phyloP scores from a whole-genome alignment of 805 yeast species.

The Kodamaea kaohsiungensis region DNA sequence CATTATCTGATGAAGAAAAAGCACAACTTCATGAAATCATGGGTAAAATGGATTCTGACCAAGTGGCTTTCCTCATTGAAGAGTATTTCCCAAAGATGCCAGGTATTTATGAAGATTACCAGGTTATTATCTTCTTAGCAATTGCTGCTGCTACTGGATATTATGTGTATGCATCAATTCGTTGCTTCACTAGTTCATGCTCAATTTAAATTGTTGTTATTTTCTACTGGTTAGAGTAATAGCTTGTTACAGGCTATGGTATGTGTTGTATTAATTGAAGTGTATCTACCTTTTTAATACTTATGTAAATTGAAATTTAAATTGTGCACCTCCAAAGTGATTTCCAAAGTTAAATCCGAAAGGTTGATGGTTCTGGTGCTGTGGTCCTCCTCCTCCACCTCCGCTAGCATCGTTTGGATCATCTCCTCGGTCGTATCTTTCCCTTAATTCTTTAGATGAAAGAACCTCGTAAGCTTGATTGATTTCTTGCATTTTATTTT shows the following conservation, averaged over 20 bases:
- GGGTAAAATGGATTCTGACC: conserved; percentile 7
- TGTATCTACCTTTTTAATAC: not conserved
- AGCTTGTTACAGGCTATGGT: too few species aligned
- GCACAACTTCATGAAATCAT: not conserved
- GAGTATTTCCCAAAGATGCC: conserved; percentile 9
- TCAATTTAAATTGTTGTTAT: not conserved
- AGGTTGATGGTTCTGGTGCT: conserved; percentile 12
- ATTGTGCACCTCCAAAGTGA: conserved; percentile 6
- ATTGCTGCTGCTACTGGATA: conserved; percentile 1
- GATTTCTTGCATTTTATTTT: conserved; percentile 84
- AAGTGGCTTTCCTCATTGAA: conserved; percentile 6
- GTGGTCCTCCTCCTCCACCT: conserved; percentile 7
- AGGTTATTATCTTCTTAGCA: not conserved
- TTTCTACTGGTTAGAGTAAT: not conserved
- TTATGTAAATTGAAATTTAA: conserved; percentile 7
- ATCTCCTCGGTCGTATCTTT: conserved; percentile 65
- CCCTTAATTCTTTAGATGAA: conserved; percentile 62
- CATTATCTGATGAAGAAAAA: conserved; percentile 7
- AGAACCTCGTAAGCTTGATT: conserved; percentile 91
- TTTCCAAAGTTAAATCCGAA: conserved; percentile 9
- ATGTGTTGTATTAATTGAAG: not conserved
- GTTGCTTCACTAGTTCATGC: not conserved
- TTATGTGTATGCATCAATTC: not conserved
- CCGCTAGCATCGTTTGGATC: conserved; percentile 37
- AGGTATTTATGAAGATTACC: not conserved